Evolutionary conservation across 192 early-diverging fungal species (phyloP).

Genomic region (Coemansia sp.): DNA sequence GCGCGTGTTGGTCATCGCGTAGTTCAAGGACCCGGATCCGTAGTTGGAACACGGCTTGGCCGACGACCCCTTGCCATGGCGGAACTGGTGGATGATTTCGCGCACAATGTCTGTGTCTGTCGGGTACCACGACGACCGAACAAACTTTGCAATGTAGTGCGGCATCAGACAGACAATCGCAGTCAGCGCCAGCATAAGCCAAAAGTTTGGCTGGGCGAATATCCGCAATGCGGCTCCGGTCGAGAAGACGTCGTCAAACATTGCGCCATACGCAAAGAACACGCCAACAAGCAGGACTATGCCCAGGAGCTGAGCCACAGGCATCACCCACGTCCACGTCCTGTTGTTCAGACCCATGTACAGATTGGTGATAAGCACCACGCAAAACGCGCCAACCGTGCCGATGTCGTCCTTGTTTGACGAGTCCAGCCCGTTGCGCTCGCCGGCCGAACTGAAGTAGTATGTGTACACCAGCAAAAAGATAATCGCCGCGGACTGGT

Average conservation of each 20-base stretch:
- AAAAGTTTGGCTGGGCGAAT: constrained; percentile 67
- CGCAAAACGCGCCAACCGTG: constrained; percentile 70
- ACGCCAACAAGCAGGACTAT: constrained; percentile 55
- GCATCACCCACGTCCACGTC: constrained; percentile 75
- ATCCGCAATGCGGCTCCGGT: constrained; percentile 62
- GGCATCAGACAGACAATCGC: constrained; percentile 72
- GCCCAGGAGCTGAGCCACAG: constrained; percentile 45
- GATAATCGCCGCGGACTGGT: constrained; percentile 68
- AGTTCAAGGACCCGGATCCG: constrained; percentile 3
- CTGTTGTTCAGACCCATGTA: constrained; percentile 75
- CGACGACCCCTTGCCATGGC: constrained; percentile 10
- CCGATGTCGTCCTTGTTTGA: constrained; percentile 61
- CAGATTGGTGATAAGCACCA: constrained; percentile 75
- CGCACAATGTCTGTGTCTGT: constrained; percentile 85
- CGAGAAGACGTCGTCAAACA: constrained; percentile 63
- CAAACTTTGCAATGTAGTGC: constrained; percentile 67
- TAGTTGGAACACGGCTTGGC: neutral
- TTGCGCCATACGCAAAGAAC: constrained; percentile 62
- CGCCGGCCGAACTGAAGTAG: constrained; percentile 53
- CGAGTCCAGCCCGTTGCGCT: constrained; percentile 63
- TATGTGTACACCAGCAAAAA: constrained; percentile 68
- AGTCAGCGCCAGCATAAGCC: constrained; percentile 65
- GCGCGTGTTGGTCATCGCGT: constrained; percentile 26
- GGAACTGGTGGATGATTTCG: constrained; percentile 64
- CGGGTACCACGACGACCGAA: constrained; percentile 70